These are phyloP conservation scores for Larix kaempferi DNA, from an alignment of 75 land plant species.

Conservation along the genomic window DNA sequence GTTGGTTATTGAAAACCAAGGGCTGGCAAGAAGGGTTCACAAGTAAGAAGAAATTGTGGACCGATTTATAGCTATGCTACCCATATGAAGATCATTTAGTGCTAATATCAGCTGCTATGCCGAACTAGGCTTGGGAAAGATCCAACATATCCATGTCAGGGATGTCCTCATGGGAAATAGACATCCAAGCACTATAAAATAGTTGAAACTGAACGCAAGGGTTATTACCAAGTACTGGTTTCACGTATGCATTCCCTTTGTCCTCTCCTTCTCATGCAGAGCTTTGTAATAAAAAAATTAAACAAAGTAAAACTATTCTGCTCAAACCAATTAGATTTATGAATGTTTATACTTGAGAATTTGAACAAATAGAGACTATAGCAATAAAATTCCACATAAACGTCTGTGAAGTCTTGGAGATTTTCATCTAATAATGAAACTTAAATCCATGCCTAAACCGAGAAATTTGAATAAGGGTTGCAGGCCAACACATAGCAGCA, in stretches of 20 bases:
- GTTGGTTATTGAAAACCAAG: constrained; percentile 63
- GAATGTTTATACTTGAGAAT: too few relatives aligned
- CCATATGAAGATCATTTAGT: constrained; percentile 22
- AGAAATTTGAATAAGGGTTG: constrained; percentile 32
- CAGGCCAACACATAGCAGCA: constrained; percentile 42
- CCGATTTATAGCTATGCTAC: constrained; percentile 69
- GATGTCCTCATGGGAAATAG: constrained; percentile 44
- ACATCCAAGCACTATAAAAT: constrained; percentile 56
- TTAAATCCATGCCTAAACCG: constrained; percentile 28
- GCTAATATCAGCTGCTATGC: constrained; percentile 41
- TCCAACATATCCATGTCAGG: constrained; percentile 53
- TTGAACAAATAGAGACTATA: too few relatives aligned
- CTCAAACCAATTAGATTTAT: too few relatives aligned
- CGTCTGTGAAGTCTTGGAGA: not conserved
- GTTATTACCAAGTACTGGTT: constrained; percentile 43
- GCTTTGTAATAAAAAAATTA: constrained; percentile 35
- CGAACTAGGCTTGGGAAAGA: constrained; percentile 24
- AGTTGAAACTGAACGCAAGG: constrained; percentile 43
- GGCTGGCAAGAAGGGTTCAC: constrained; percentile 58
- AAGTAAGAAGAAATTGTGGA: constrained; percentile 41
- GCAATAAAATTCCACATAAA: too few relatives aligned
- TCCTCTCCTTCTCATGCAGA: constrained; percentile 38
- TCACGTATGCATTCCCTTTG: constrained; percentile 29
- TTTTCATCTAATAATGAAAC: not conserved
- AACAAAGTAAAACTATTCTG: too few relatives aligned